Evolutionary conservation across 1,139 yeast species (phyloP).

Genomic region (Yamadazyma songkhlaensis): DNA sequence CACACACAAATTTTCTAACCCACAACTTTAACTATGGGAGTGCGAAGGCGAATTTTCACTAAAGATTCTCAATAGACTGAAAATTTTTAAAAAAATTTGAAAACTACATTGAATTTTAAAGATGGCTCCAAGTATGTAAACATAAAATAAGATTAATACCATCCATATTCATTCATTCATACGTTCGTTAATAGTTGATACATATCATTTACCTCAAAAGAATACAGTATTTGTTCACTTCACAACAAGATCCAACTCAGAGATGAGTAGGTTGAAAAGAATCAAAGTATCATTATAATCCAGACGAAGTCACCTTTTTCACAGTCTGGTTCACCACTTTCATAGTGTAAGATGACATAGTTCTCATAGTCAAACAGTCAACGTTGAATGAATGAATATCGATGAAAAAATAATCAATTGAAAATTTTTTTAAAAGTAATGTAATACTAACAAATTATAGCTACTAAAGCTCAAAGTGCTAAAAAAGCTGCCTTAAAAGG

Average conservation of each 20-base stretch:
- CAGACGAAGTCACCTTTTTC: too few species aligned
- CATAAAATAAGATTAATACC: too few species aligned
- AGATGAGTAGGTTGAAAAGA: too few species aligned
- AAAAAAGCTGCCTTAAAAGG: slow-evolving; percentile 99
- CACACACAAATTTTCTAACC: neutral
- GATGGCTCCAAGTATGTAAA: slow-evolving; percentile 21
- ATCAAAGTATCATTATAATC: too few species aligned
- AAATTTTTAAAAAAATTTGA: slow-evolving; percentile 6
- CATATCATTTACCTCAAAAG: too few species aligned
- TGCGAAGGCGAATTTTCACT: neutral
- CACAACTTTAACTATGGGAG: slow-evolving; percentile 4
- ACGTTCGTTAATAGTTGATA: too few species aligned
- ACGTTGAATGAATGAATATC: neutral
- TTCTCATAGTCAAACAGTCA: too few species aligned
- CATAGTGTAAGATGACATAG: too few species aligned
- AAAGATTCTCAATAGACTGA: slow-evolving; percentile 4
- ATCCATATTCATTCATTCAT: too few species aligned
- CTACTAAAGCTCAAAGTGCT: slow-evolving; percentile 89
- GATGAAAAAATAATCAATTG: neutral
- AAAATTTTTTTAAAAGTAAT: neutral
- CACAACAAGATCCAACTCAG: too few species aligned
- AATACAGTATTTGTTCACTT: too few species aligned
- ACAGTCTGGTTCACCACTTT: too few species aligned
- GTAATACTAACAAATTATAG: slow-evolving; percentile 15
- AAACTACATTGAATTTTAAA: slow-evolving; percentile 7